These are phyloP conservation scores for Paraphaeosphaeria sporulosa DNA, from an alignment of 2,329 filamentous ascomycete genomes.

Conservation along the genomic window DNA sequence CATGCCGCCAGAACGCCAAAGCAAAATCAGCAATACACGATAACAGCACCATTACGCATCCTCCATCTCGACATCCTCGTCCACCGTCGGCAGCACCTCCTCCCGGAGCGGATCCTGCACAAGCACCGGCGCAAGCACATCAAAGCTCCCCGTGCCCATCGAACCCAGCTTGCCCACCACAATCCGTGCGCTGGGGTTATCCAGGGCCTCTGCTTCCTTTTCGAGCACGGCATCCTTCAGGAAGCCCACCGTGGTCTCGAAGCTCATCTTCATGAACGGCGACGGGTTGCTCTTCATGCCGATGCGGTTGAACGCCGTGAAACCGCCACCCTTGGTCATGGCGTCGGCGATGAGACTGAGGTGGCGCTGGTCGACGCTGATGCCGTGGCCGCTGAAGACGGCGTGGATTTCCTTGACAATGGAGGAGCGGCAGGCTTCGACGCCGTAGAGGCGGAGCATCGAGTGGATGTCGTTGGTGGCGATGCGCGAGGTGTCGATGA, in stretches of 20 bases:
- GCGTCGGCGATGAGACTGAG: conserved; percentile 95
- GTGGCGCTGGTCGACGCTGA: conserved; percentile 89
- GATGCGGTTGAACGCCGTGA: conserved; percentile 90
- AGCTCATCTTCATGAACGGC: conserved; percentile 98
- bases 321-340: conserved; percentile 94
- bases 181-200: conserved; percentile 82
- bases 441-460: conserved; percentile 85
- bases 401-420: conserved; percentile 86
- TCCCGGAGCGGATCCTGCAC: conserved; percentile 39
- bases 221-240: conserved; percentile 91
- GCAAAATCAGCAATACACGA: neutral
- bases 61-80: conserved; percentile 20
- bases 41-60: conserved; percentile 6
- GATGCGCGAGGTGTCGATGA: conserved; percentile 84
- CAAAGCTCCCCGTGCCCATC: conserved; percentile 90
- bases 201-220: conserved; percentile 49
- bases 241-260: conserved; percentile 95
- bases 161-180: conserved; percentile 84
- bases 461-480: conserved; percentile 92
- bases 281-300: conserved; percentile 84
- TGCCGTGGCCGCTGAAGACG: conserved; percentile 91
- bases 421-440: conserved; percentile 86
- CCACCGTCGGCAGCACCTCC: conserved; percentile 21
- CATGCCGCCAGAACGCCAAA: conserved; percentile 6
- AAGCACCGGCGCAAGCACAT: conserved; percentile 67